Percentiles rank a stretch among this genome's conserved stretches.
phyloP scores from a whole-genome alignment of 2,329 filamentous ascomycete genomes.

The Alternaria infectoria region DNA sequence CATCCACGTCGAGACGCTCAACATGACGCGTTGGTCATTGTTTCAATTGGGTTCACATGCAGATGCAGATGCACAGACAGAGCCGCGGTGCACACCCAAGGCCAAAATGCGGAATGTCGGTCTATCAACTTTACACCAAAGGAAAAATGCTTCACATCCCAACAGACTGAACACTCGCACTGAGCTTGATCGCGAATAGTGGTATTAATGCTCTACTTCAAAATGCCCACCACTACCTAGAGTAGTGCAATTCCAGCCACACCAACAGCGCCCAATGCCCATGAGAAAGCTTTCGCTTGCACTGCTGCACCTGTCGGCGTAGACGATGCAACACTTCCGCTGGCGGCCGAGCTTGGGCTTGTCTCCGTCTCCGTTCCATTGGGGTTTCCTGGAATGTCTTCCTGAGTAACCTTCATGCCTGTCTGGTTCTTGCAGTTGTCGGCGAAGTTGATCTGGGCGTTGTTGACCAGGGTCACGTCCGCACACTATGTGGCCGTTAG shows the following conservation, averaged over 20 bases:
- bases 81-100: background rate
- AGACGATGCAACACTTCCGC: slow-evolving; percentile 20
- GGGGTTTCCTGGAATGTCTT: slow-evolving; percentile 53
- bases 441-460: slow-evolving; percentile 52
- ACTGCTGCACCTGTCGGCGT: slow-evolving; percentile 32
- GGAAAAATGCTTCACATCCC: background rate
- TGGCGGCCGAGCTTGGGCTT: slow-evolving; percentile 26
- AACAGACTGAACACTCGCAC: background rate
- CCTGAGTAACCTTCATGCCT: slow-evolving; percentile 56
- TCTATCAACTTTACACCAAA: background rate
- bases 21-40: background rate
- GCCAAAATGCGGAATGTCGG: background rate
- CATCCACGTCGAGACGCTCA: background rate
- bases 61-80: background rate
- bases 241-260: slow-evolving; percentile 39
- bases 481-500: slow-evolving; percentile 62
- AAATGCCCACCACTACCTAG: slow-evolving; percentile 11
- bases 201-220: background rate
- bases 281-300: slow-evolving; percentile 40
- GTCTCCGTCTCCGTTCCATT: slow-evolving; percentile 49
- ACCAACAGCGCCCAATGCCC: slow-evolving; percentile 45
- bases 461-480: slow-evolving; percentile 70
- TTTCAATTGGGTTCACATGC: background rate
- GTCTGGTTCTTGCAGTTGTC: slow-evolving; percentile 65
- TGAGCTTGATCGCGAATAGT: background rate